Evolutionary conservation across 768 basidiomycete species (phyloP).

Genomic region (Infundibulicybe gibba): DNA sequence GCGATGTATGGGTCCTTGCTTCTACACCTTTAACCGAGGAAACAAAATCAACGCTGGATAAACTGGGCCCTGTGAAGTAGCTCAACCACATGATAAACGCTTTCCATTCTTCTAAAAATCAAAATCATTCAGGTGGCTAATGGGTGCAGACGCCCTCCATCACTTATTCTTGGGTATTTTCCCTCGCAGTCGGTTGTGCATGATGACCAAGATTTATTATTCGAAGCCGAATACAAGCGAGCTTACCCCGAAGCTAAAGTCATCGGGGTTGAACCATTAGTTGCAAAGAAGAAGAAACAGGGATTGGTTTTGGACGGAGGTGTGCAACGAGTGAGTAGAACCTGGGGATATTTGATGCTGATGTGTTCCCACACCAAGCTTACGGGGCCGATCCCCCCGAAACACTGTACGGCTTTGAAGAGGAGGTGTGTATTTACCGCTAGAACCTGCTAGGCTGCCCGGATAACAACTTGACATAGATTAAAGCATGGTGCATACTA

Average conservation of each 20-base stretch:
- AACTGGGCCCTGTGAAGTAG: slow-evolving; percentile 66
- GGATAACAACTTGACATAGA: slow-evolving; percentile 18
- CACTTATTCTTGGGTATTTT: slow-evolving; percentile 49
- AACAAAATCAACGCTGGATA: slow-evolving; percentile 56
- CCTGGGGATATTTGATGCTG: too few relatives aligned
- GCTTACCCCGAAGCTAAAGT: slow-evolving; percentile 63
- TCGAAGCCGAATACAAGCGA: slow-evolving; percentile 50
- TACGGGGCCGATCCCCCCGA: slow-evolving; percentile 53
- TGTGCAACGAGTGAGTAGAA: slow-evolving; percentile 21
- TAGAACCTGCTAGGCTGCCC: background rate
- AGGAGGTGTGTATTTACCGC: slow-evolving; percentile 31
- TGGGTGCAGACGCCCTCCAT: slow-evolving; percentile 53
- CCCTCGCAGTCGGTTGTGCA: background rate
- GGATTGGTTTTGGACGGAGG: slow-evolving; percentile 58
- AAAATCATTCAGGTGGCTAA: slow-evolving; percentile 39
- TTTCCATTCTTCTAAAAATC: background rate
- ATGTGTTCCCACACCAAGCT: slow-evolving; percentile 14
- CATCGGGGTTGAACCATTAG: slow-evolving; percentile 53
- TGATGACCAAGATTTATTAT: background rate
- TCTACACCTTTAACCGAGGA: slow-evolving; percentile 64
- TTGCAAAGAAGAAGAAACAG: slow-evolving; percentile 43
- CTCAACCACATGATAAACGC: slow-evolving; percentile 8
- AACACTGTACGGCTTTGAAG: slow-evolving; percentile 70
- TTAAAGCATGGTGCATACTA: slow-evolving; percentile 37
- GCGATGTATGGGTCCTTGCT: slow-evolving; percentile 74